These are phyloP conservation scores for Lactarius psammicola DNA, from an alignment of 768 basidiomycete species.

Conservation along the genomic window DNA sequence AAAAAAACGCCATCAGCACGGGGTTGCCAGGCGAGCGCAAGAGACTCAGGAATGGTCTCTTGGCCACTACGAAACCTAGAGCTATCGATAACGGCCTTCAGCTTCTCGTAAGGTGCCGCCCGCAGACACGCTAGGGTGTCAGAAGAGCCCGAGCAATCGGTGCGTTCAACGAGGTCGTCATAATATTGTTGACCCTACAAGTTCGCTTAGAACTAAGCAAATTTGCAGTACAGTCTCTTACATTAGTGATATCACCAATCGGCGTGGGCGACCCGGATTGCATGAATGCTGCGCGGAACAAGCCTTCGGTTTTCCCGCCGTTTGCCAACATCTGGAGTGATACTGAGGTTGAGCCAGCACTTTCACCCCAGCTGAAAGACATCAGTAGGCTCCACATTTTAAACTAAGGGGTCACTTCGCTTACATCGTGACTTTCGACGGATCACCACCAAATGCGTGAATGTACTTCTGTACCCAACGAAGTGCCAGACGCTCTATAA, in stretches of 20 bases:
- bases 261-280: conserved; percentile 41
- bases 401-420: conserved; percentile 29
- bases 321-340: conserved; percentile 45
- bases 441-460: conserved; percentile 60
- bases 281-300: conserved; percentile 46
- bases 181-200: conserved; percentile 38
- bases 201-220: background rate
- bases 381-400: background rate
- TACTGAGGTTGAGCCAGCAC: conserved; percentile 51
- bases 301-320: conserved; percentile 37
- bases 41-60: conserved; percentile 19
- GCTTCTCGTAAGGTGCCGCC: conserved; percentile 33
- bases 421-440: conserved; percentile 55
- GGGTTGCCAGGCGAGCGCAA: conserved; percentile 40
- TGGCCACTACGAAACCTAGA: conserved; percentile 14
- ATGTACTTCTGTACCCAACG: conserved; percentile 69
- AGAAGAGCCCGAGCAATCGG: conserved; percentile 37
- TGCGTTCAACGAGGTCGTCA: conserved; percentile 40
- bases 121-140: conserved; percentile 48
- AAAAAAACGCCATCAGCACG: conserved; percentile 43
- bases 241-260: conserved; percentile 35
- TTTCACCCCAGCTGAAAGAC: conserved; percentile 46
- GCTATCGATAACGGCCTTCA: conserved; percentile 37
- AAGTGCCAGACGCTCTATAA: conserved; percentile 53
- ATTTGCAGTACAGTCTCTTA: conserved; percentile 34